phyloP scores from a whole-genome alignment of 2,329 filamentous ascomycete species.

The Penicillium paneum region DNA sequence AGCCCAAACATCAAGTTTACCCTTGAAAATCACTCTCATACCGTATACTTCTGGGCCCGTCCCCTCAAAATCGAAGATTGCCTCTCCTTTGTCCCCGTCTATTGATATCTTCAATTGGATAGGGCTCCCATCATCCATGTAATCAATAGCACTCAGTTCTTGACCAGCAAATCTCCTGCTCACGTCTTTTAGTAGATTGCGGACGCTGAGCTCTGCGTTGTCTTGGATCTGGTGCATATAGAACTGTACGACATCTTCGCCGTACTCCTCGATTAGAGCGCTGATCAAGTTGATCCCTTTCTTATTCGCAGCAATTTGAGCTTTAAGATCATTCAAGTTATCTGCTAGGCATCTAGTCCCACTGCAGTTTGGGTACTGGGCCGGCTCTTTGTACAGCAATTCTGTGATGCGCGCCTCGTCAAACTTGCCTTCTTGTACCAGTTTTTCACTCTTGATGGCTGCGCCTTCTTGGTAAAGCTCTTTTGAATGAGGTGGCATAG shows the following conservation, averaged over 20 bases:
- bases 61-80: conserved; percentile 72
- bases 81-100: conserved; percentile 64
- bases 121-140: conserved; percentile 80
- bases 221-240: conserved; percentile 78
- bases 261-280: conserved; percentile 69
- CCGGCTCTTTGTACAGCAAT: conserved; percentile 67
- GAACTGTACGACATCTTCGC: conserved; percentile 66
- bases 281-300: conserved; percentile 74
- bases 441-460: conserved; percentile 58
- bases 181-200: conserved; percentile 65
- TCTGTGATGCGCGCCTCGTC: conserved; percentile 69
- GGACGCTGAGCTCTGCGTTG: conserved; percentile 71
- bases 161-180: conserved; percentile 60
- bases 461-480: conserved; percentile 65
- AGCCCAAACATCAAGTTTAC: not conserved
- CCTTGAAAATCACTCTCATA: not conserved
- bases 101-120: conserved; percentile 71
- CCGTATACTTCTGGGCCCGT: conserved; percentile 65
- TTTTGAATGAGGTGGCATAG: conserved; percentile 70
- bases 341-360: conserved; percentile 73
- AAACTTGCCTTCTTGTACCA: conserved; percentile 51
- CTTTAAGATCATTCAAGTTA: conserved; percentile 79
- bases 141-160: conserved; percentile 67
- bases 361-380: conserved; percentile 67
- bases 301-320: conserved; percentile 77